Conservation (phyloP, 2,329 filamentous ascomycete genomes). For the Neocucurbitaria cava region DNA sequence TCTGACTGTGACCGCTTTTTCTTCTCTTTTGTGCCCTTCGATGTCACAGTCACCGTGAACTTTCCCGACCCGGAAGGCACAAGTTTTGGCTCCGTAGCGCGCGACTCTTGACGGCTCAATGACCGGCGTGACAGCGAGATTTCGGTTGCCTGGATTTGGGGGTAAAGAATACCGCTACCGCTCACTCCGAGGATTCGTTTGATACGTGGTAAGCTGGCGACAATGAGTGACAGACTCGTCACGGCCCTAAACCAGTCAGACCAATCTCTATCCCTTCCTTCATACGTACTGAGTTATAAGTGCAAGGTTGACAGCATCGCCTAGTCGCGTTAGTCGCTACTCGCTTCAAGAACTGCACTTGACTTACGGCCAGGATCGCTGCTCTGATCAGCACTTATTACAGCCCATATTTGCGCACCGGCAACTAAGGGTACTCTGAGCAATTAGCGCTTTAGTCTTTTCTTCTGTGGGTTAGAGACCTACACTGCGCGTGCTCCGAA, state of each 20-base stretch:
- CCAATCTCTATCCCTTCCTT: neutral
- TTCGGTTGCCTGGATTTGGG: conserved; percentile 21
- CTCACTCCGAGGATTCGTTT: conserved; percentile 21
- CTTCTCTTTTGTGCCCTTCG: conserved; percentile 11
- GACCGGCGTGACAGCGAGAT: conserved; percentile 8
- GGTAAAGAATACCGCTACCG: conserved; percentile 20
- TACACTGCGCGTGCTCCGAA: conserved; percentile 25
- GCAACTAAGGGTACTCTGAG: conserved; percentile 19
- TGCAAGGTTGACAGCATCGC: conserved; percentile 16
- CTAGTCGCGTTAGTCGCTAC: conserved; percentile 13
- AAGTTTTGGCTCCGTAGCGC: conserved; percentile 9
- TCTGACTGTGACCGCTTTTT: conserved; percentile 11
- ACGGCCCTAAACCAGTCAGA: conserved; percentile 18
- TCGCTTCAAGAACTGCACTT: neutral
- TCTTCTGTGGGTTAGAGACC: neutral
- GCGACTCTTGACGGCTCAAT: conserved; percentile 1
- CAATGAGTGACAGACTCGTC: conserved; percentile 26
- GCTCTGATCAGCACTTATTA: conserved; percentile 5
- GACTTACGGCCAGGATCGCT: conserved; percentile 20
- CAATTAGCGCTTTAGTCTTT: neutral
- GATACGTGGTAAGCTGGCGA: conserved; percentile 24
- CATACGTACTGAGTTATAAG: conserved; percentile 22
- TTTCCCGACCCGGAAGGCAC: conserved; percentile 17
- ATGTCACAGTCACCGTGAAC: conserved; percentile 21
- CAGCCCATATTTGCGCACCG: conserved; percentile 23